phyloP scores from a whole-genome alignment of 1,284 basidiomycete species.

The Omphalotus olearius region DNA sequence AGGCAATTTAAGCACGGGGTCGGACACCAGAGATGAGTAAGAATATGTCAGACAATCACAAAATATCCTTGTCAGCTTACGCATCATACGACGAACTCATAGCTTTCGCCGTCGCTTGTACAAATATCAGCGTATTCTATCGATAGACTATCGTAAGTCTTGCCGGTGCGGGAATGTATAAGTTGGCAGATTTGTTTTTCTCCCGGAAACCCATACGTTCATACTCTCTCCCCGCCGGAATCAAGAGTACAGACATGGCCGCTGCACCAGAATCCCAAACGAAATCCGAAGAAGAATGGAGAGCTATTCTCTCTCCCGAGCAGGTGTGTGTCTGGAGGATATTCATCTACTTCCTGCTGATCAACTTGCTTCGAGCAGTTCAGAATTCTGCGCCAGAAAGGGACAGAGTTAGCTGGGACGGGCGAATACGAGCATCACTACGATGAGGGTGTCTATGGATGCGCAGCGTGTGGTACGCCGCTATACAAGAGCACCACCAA shows the following conservation, averaged over 20 bases:
- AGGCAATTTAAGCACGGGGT: too few species aligned
- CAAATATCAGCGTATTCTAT: too few species aligned
- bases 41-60: too few species aligned
- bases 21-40: too few species aligned
- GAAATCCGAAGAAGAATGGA: constrained; percentile 86
- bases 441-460: constrained; percentile 67
- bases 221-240: background rate
- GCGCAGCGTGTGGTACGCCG: constrained; percentile 66
- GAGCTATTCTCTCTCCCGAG: constrained; percentile 74
- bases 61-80: too few species aligned
- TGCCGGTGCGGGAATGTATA: too few species aligned
- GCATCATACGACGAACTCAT: too few species aligned
- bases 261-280: constrained; percentile 17
- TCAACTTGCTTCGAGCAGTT: constrained; percentile 49
- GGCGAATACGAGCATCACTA: constrained; percentile 75
- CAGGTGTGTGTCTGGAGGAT: constrained; percentile 53
- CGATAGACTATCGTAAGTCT: too few species aligned
- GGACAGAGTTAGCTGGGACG: constrained; percentile 77
- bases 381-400: constrained; percentile 81
- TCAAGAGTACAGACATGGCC: constrained; percentile 28
- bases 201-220: too few species aligned
- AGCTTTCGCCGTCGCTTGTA: too few species aligned
- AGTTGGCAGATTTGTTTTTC: too few species aligned
- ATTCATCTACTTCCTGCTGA: background rate
- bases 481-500: constrained; percentile 88